Conservation (phyloP, 345 rosid species). For the Gynandropsis gynandra region DNA sequence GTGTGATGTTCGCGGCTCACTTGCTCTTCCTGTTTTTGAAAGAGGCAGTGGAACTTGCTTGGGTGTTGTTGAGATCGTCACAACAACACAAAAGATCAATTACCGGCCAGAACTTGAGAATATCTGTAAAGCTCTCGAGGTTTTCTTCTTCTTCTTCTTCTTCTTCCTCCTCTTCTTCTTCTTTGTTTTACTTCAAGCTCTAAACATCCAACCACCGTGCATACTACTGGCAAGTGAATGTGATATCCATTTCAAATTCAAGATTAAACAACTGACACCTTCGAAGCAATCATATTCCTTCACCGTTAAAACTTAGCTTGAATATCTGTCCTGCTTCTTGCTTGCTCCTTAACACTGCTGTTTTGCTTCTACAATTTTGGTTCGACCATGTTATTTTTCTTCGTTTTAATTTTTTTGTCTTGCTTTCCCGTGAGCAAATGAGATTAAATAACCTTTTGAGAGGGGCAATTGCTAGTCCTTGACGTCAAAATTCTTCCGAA, state of each 20-base stretch:
- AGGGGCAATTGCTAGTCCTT: conserved; percentile 16
- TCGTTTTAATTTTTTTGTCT: neutral
- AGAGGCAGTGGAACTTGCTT: conserved; percentile 64
- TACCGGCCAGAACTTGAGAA: conserved; percentile 70
- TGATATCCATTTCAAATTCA: too few species aligned
- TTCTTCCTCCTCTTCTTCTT: too few species aligned
- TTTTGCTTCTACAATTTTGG: too few species aligned
- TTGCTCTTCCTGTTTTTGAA: conserved; percentile 89
- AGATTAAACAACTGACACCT: too few species aligned
- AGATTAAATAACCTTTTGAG: conserved; percentile 27
- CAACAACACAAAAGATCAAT: conserved; percentile 58
- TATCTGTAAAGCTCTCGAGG: conserved; percentile 92
- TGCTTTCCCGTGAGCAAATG: neutral
- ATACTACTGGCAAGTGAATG: too few species aligned
- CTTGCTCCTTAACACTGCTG: too few species aligned
- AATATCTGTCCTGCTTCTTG: neutral
- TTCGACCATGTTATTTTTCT: too few species aligned
- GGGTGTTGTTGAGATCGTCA: conserved; percentile 87
- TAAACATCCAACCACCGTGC: too few species aligned
- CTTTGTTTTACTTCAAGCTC: too few species aligned
- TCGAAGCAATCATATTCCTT: too few species aligned
- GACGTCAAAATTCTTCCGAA: conserved; percentile 12
- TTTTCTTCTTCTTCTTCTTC: conserved; percentile 24
- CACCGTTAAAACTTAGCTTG: too few species aligned
- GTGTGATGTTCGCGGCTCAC: conserved; percentile 66